These are phyloP conservation scores for Huntiella omanensis DNA, from an alignment of 2,329 filamentous ascomycete genomes.

Conservation along the genomic window DNA sequence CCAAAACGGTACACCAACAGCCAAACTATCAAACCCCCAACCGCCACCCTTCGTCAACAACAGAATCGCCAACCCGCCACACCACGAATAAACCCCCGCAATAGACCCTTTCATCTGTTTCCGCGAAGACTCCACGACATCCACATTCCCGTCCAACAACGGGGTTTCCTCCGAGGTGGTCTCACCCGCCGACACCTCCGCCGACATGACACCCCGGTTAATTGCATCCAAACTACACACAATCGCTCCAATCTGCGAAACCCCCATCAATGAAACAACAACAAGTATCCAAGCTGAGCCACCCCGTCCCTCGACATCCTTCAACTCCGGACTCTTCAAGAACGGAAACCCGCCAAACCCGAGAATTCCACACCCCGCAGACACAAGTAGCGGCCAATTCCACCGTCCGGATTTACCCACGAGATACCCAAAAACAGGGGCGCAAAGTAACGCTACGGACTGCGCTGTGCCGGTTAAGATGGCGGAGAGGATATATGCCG, in stretches of 20 bases:
- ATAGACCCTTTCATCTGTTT: slow-evolving; percentile 74
- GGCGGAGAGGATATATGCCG: slow-evolving; percentile 74
- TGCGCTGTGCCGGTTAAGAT: slow-evolving; percentile 81
- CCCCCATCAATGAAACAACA: slow-evolving; percentile 61
- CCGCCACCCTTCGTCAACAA: slow-evolving; percentile 84
- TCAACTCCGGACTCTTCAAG: slow-evolving; percentile 59
- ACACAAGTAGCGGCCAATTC: slow-evolving; percentile 56
- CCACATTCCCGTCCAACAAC: slow-evolving; percentile 14
- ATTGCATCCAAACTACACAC: slow-evolving; percentile 87
- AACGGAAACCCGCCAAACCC: slow-evolving; percentile 63
- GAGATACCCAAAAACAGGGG: slow-evolving; percentile 72
- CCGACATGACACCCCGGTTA: slow-evolving; percentile 52
- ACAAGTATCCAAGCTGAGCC: slow-evolving; percentile 53
- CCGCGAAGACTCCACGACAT: slow-evolving; percentile 23
- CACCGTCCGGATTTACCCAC: slow-evolving; percentile 47
- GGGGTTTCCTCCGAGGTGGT: not conserved
- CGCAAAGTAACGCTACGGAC: slow-evolving; percentile 64
- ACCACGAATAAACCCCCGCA: slow-evolving; percentile 82
- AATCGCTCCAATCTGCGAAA: slow-evolving; percentile 91
- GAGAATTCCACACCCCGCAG: slow-evolving; percentile 53
- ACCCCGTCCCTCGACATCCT: slow-evolving; percentile 41
- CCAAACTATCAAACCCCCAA: slow-evolving; percentile 59
- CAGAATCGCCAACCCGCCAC: slow-evolving; percentile 75
- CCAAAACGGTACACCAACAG: slow-evolving; percentile 69
- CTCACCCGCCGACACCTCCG: slow-evolving; percentile 13